Conservation (phyloP, 306 rosid species). For the Mucuna pruriens region DNA sequence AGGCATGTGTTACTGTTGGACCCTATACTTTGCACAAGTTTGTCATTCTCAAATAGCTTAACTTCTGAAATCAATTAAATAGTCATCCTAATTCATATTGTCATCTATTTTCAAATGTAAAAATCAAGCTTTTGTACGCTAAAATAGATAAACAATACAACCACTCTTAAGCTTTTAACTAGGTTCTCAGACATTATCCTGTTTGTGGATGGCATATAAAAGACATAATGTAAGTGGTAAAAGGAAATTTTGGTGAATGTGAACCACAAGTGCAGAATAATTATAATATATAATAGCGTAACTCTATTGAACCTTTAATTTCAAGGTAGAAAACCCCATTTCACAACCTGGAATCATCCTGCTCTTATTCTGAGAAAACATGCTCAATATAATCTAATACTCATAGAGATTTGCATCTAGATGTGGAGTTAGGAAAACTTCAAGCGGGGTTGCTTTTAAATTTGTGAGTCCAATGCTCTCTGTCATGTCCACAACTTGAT, state of each 20-base stretch:
- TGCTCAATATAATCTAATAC: too few species aligned
- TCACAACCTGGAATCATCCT: not conserved
- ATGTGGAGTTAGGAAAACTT: too few species aligned
- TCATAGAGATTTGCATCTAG: too few species aligned
- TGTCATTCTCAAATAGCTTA: slow-evolving; percentile 37
- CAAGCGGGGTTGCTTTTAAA: too few species aligned
- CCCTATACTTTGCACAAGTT: slow-evolving; percentile 97
- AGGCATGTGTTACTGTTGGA: slow-evolving; percentile 92
- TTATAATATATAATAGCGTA: not conserved
- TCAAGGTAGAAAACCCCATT: not conserved
- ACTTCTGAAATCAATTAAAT: too few species aligned
- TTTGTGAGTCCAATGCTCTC: too few species aligned
- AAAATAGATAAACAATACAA: too few species aligned
- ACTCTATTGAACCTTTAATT: not conserved
- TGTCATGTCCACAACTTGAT: too few species aligned
- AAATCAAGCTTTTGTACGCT: too few species aligned
- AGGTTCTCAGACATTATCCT: not conserved
- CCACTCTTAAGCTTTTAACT: not conserved
- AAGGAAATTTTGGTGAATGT: not conserved
- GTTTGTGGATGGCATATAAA: not conserved
- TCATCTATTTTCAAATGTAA: too few species aligned
- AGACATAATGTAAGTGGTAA: not conserved
- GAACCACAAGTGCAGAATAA: not conserved
- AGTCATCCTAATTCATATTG: too few species aligned
- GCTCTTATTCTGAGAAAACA: too few species aligned